Percentiles rank a stretch among this genome's conserved stretches.
These are phyloP conservation scores for Hygrophila difformis DNA, from an alignment of 257 asterid genomes.

Conservation along the genomic window DNA sequence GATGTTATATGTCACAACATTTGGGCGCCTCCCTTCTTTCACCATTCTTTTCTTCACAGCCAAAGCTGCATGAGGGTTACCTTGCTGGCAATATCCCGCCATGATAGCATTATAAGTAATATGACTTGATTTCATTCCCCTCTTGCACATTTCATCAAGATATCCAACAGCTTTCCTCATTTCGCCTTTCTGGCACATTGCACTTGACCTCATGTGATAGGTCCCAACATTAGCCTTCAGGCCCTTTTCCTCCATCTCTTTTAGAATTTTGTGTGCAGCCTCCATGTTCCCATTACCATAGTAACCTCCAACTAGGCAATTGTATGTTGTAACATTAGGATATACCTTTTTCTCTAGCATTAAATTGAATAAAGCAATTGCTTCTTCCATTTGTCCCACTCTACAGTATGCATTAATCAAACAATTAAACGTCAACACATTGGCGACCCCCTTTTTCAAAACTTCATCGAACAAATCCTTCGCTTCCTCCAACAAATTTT, in stretches of 20 bases:
- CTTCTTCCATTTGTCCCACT: slow-evolving; percentile 54
- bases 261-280: slow-evolving; percentile 39
- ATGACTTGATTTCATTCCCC: slow-evolving; percentile 56
- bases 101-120: slow-evolving; percentile 62
- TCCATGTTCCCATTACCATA: slow-evolving; percentile 35
- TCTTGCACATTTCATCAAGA: slow-evolving; percentile 59
- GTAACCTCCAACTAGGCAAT: slow-evolving; percentile 70
- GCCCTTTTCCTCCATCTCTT: slow-evolving; percentile 60
- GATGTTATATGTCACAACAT: slow-evolving; percentile 66
- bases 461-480: slow-evolving; percentile 48
- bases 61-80: slow-evolving; percentile 55
- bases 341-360: slow-evolving; percentile 47
- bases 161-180: slow-evolving; percentile 56
- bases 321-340: slow-evolving; percentile 71
- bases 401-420: slow-evolving; percentile 66
- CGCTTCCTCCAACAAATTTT: slow-evolving; percentile 49
- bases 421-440: slow-evolving; percentile 51
- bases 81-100: slow-evolving; percentile 60
- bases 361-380: slow-evolving; percentile 29
- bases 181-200: slow-evolving; percentile 56
- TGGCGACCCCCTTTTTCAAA: slow-evolving; percentile 36
- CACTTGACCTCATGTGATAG: slow-evolving; percentile 56
- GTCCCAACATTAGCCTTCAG: slow-evolving; percentile 59
- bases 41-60: slow-evolving; percentile 70
- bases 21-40: slow-evolving; percentile 69